phyloP scores from a whole-genome alignment of 345 rosid genomes.

The Moricandia moricandioides region DNA sequence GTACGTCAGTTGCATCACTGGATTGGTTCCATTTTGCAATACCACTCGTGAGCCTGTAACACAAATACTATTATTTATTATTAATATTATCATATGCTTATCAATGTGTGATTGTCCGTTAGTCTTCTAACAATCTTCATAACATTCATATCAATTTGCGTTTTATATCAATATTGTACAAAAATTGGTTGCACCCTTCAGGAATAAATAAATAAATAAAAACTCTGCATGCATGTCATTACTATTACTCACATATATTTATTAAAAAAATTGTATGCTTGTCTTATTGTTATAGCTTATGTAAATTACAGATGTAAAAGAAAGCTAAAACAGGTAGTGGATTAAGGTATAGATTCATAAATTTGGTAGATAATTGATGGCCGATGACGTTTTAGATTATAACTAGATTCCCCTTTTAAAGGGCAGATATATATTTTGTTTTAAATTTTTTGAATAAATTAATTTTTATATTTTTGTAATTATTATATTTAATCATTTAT shows the following conservation, averaged over 20 bases:
- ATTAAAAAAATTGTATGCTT: no score
- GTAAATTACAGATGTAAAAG: not conserved
- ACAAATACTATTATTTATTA: not conserved
- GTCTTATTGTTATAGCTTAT: slow-evolving; percentile 1
- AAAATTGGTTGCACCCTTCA: not conserved
- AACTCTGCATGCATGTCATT: not conserved
- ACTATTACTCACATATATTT: not conserved
- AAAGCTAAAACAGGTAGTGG: slow-evolving; percentile 11
- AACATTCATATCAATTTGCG: not conserved
- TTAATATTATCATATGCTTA: slow-evolving; percentile 2
- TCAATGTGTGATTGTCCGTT: slow-evolving; percentile 26
- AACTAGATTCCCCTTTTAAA: no score
- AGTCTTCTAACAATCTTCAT: slow-evolving; percentile 1
- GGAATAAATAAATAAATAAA: not conserved
- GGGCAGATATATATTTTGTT: no score
- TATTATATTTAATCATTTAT: no score
- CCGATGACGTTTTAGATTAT: slow-evolving; percentile 5
- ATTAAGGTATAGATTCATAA: not conserved
- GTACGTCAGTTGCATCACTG: slow-evolving; percentile 36
- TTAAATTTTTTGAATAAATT: no score
- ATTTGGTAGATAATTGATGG: slow-evolving; percentile 19
- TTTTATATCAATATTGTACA: slow-evolving; percentile 18
- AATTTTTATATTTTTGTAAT: no score
- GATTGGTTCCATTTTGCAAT: slow-evolving; percentile 34
- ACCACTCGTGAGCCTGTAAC: slow-evolving; percentile 39